Evolutionary conservation across 345 rosid species (phyloP), one percentile per base, ranked within the genome.

Genomic region (Gossypium stocksii): DNA sequence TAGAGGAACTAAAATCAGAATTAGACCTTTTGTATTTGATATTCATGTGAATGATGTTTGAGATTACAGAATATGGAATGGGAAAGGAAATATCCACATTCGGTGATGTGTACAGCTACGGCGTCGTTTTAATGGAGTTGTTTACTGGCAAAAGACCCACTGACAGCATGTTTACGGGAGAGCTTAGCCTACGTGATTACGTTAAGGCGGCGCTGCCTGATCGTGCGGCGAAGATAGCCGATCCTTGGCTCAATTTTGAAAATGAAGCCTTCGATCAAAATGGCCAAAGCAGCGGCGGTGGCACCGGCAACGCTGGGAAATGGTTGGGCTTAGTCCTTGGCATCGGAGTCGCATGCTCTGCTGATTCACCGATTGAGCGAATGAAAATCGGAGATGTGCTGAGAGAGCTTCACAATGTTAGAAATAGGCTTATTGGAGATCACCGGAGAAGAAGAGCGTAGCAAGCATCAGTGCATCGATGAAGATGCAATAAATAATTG

Each of bases 91-190:
- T 54, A 16, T 71, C 74, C 2, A 54, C 63, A 71, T 48, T 8
- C 4, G 51, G 74, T 38, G 74, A 71, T 71, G 63, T 71, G 46
- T 71, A 56, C 13, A 71, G 64, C 64, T 71, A 70, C 7, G 49
- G 74, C n/a, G 41, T 71, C 29, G 7, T 71, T 38, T 34, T 71
- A 22, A 53, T 71, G 74, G 64, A 71, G 62, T 7, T 71, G 29
- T 71, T 54, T n/a, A 54, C 64, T 11, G 51, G 64, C 10, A 71
- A 38, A 54, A 54, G 63, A 34, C 63, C 64, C 5, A 54, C 51
- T 10, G n/a, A 13, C n/a, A 41, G 15, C 62, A 41, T 56, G 64
- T 71, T 56, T 41, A 15, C 64, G 3, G 61, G 44, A 53, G 17
- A 70, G 14, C 41, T 56, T 48, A 71, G 15, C 38, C 64, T 71